phyloP scores from a whole-genome alignment of 257 asterid species.

The Solanum boliviense region DNA sequence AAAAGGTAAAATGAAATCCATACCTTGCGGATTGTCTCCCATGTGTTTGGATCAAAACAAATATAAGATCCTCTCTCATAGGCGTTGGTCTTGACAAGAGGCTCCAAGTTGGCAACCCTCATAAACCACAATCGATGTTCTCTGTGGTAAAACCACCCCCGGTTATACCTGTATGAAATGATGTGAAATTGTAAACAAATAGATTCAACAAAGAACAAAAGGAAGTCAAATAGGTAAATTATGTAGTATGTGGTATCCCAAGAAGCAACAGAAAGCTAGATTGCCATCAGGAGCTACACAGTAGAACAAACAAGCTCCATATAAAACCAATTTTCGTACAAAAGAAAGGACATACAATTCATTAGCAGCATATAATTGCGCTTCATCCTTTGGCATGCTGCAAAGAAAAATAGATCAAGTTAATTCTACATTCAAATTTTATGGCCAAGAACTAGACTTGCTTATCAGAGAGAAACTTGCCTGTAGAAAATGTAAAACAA shows the following conservation, averaged over 20 bases:
- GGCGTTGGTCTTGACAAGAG: conserved; percentile 61
- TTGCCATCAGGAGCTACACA: not conserved
- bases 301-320: not conserved
- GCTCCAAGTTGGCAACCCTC: conserved; percentile 75
- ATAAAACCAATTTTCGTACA: not conserved
- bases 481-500: conserved; percentile 82
- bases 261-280: not conserved
- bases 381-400: conserved; percentile 99
- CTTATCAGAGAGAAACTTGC: conserved; percentile 14
- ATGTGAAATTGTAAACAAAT: not conserved
- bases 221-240: not conserved
- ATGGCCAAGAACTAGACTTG: not conserved
- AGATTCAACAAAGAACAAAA: not conserved
- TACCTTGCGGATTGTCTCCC: conserved; percentile 98
- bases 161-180: conserved; percentile 53
- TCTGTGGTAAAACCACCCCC: conserved; percentile 91
- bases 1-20: not conserved
- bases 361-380: conserved; percentile 83
- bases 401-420: conserved; percentile 12
- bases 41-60: conserved; percentile 89
- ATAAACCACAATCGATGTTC: conserved; percentile 63
- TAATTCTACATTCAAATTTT: not conserved
- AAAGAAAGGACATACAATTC: conserved; percentile 61
- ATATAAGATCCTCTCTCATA: conserved; percentile 86
- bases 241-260: not conserved